Percentiles rank a stretch among this genome's conserved stretches.
phyloP scores from a whole-genome alignment of 2,329 filamentous ascomycete genomes.

The Arthrinium puccinioides region DNA sequence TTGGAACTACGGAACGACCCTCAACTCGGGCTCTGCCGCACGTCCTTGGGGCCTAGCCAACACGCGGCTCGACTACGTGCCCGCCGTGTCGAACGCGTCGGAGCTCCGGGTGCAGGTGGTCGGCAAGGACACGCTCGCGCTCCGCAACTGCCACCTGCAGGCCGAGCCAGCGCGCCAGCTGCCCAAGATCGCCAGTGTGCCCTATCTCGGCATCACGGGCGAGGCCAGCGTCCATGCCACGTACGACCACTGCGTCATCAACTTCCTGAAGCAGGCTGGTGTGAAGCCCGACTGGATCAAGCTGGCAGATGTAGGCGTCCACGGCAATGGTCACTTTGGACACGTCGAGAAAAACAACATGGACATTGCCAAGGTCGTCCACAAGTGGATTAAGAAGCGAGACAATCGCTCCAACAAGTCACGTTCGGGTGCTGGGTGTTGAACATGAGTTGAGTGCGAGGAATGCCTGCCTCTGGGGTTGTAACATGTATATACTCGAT shows the following conservation, averaged over 20 bases:
- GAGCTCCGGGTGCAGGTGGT: conserved; percentile 17
- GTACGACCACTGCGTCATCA: conserved; percentile 47
- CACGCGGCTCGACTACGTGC: conserved; percentile 20
- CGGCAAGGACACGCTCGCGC: conserved; percentile 12
- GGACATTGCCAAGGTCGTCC: conserved; percentile 59
- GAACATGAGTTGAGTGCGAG: too few relatives aligned
- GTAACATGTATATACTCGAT: too few relatives aligned
- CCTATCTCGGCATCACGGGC: conserved; percentile 36
- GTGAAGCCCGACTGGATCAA: conserved; percentile 34
- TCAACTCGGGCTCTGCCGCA: conserved; percentile 7
- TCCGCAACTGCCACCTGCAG: conserved; percentile 20
- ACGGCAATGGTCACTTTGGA: conserved; percentile 43
- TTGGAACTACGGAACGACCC: conserved; percentile 14
- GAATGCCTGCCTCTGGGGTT: too few relatives aligned
- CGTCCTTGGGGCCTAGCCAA: conserved; percentile 21
- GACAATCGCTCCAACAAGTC: too few relatives aligned
- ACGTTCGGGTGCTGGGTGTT: too few relatives aligned
- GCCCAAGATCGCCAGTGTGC: conserved; percentile 35
- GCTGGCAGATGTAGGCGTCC: conserved; percentile 34
- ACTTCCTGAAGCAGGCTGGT: conserved; percentile 40
- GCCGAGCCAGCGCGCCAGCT: conserved; percentile 26
- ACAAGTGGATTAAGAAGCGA: conserved; percentile 14
- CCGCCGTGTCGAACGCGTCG: conserved; percentile 13
- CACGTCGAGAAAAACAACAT: conserved; percentile 41
- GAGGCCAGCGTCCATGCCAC: conserved; percentile 43